Evolutionary conservation across 306 rosid species (phyloP).

Genomic region (Senna siamea): DNA sequence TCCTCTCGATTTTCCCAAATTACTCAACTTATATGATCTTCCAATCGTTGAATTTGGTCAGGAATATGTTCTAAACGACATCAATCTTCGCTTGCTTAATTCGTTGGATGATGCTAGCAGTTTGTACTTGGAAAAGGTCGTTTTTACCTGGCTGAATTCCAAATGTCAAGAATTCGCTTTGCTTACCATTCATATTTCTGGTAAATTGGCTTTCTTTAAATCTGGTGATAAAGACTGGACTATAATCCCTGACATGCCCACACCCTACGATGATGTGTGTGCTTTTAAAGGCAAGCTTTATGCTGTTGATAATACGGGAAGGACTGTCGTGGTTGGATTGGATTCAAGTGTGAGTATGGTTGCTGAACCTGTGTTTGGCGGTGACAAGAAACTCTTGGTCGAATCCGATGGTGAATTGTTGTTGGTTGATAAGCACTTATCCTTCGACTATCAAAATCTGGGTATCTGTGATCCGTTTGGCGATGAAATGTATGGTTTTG

Average conservation of each 20-base stretch:
- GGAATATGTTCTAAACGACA: conserved; percentile 54
- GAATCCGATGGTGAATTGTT: conserved; percentile 63
- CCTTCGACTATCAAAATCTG: background rate
- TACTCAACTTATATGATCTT: conserved; percentile 45
- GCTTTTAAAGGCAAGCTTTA: conserved; percentile 49
- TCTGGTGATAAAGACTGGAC: conserved; percentile 64
- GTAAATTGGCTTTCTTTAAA: conserved; percentile 63
- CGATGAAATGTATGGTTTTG: conserved; percentile 32
- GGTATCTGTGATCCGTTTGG: conserved; percentile 8
- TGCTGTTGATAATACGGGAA: conserved; percentile 74
- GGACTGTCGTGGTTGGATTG: conserved; percentile 55
- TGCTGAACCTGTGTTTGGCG: conserved; percentile 82
- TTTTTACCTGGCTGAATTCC: conserved; percentile 41
- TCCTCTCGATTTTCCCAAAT: conserved; percentile 43
- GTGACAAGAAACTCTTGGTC: conserved; percentile 81
- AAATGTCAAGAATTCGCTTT: conserved; percentile 43
- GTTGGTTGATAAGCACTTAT: conserved; percentile 69
- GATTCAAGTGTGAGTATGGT: conserved; percentile 39
- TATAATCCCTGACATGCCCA: conserved; percentile 59
- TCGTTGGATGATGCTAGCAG: conserved; percentile 27
- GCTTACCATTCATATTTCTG: conserved; percentile 83
- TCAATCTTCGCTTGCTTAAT: conserved; percentile 36
- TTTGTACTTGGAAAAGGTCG: conserved; percentile 77
- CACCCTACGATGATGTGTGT: conserved; percentile 76
- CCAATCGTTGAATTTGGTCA: conserved; percentile 50